These are phyloP conservation scores for Syzygium jambos DNA, from an alignment of 345 rosid species.

Conservation along the genomic window DNA sequence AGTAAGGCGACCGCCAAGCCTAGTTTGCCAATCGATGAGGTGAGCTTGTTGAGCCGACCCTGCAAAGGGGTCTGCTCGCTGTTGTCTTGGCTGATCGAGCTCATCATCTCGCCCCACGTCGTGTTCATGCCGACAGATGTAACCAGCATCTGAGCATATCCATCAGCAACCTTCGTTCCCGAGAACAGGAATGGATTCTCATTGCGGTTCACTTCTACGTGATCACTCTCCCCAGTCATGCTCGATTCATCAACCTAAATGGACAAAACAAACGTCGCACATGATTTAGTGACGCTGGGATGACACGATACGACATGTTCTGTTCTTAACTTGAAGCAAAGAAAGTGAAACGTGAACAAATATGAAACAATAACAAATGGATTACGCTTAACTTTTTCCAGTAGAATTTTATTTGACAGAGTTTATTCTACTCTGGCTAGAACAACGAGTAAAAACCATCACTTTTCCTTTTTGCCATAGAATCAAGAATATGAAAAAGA, in stretches of 20 bases:
- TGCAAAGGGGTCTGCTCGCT: conserved; percentile 64
- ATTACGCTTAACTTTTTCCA: background rate
- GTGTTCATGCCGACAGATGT: conserved; percentile 72
- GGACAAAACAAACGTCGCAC: background rate
- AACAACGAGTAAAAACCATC: background rate
- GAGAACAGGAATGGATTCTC: conserved; percentile 49
- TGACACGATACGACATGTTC: background rate
- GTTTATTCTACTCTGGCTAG: background rate
- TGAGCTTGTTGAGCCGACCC: conserved; percentile 49
- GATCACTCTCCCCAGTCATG: conserved; percentile 61
- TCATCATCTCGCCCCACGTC: conserved; percentile 76
- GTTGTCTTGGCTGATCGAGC: conserved; percentile 33
- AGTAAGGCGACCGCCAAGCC: conserved; percentile 67
- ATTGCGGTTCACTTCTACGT: conserved; percentile 26
- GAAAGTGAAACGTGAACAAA: background rate
- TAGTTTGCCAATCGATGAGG: conserved; percentile 53
- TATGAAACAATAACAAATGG: background rate
- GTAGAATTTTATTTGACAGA: background rate
- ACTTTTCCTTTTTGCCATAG: background rate
- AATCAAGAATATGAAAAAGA: background rate
- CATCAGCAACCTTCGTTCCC: conserved; percentile 51
- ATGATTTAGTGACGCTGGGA: background rate
- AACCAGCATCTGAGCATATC: conserved; percentile 47
- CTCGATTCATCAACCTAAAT: conserved; percentile 39
- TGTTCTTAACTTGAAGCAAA: background rate